Evolutionary conservation across 305 asterid genomes (phyloP).

Genomic region (Solanum chacoense): DNA sequence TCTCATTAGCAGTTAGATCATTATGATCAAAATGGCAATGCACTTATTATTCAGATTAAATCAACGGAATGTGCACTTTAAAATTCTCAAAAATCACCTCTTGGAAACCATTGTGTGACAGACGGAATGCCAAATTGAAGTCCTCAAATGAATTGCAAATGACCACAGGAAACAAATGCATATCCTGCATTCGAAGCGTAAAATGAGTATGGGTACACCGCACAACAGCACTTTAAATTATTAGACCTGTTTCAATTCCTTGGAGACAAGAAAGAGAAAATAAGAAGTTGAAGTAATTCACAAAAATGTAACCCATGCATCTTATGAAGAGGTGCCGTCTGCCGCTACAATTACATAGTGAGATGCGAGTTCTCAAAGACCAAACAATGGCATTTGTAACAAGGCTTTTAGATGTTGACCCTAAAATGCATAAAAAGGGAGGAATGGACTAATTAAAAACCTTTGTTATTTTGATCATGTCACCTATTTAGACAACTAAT

Average conservation of each 20-base stretch:
- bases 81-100: slow-evolving; percentile 43
- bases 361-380: neutral
- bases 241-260: neutral
- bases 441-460: neutral
- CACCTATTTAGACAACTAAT: neutral
- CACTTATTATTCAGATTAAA: neutral
- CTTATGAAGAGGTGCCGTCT: neutral
- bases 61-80: neutral
- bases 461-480: neutral
- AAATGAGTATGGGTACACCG: slow-evolving; percentile 5
- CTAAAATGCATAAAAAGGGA: neutral
- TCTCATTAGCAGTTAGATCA: neutral
- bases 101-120: slow-evolving; percentile 73
- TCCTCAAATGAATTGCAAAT: slow-evolving; percentile 63
- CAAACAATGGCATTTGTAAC: neutral
- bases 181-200: slow-evolving; percentile 43
- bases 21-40: neutral
- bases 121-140: slow-evolving; percentile 70
- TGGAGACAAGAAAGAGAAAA: neutral
- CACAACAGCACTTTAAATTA: neutral
- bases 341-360: neutral
- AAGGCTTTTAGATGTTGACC: neutral
- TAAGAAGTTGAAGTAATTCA: neutral
- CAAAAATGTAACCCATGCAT: neutral
- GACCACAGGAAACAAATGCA: slow-evolving; percentile 55